Evolutionary conservation across 768 basidiomycete genomes (phyloP).

Genomic region (Phanerochaete carnosa): DNA sequence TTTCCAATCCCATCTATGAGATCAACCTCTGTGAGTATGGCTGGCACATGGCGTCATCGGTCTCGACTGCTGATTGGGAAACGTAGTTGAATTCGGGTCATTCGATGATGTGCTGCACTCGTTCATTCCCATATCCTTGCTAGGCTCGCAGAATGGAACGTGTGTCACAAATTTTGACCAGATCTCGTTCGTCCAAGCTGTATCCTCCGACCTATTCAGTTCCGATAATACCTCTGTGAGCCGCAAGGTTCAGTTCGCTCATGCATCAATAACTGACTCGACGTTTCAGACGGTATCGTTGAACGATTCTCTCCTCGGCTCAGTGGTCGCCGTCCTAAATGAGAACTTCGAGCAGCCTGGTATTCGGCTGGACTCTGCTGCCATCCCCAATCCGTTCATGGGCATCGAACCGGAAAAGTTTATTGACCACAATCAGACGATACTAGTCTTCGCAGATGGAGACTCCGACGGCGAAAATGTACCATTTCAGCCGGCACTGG

Average conservation of each 20-base stretch:
- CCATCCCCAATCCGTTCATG: slow-evolving; percentile 41
- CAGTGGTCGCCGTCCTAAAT: slow-evolving; percentile 42
- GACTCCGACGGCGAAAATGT: slow-evolving; percentile 67
- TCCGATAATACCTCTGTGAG: slow-evolving; percentile 26
- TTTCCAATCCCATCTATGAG: slow-evolving; percentile 30
- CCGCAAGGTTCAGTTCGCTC: neutral
- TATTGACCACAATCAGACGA: slow-evolving; percentile 46
- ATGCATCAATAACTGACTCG: neutral
- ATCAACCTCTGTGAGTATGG: slow-evolving; percentile 20
- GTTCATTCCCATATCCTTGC: slow-evolving; percentile 58
- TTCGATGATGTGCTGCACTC: slow-evolving; percentile 70
- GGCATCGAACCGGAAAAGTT: slow-evolving; percentile 48
- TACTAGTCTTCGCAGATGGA: slow-evolving; percentile 69
- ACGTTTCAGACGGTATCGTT: slow-evolving; percentile 30
- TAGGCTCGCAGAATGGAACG: slow-evolving; percentile 61
- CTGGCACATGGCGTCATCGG: no score
- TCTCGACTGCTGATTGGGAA: no score
- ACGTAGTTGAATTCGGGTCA: slow-evolving; percentile 61
- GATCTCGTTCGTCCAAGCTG: slow-evolving; percentile 70
- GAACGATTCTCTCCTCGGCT: slow-evolving; percentile 23
- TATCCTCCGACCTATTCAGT: slow-evolving; percentile 68
- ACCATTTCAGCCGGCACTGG: slow-evolving; percentile 68
- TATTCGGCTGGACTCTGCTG: slow-evolving; percentile 11
- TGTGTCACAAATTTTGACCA: slow-evolving; percentile 80
- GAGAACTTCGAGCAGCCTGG: slow-evolving; percentile 7